A percentile compares a stretch with the other conserved stretches of the same genome.
phyloP scores from a whole-genome alignment of 129 eudicot species.

The Deinandra increscens region DNA sequence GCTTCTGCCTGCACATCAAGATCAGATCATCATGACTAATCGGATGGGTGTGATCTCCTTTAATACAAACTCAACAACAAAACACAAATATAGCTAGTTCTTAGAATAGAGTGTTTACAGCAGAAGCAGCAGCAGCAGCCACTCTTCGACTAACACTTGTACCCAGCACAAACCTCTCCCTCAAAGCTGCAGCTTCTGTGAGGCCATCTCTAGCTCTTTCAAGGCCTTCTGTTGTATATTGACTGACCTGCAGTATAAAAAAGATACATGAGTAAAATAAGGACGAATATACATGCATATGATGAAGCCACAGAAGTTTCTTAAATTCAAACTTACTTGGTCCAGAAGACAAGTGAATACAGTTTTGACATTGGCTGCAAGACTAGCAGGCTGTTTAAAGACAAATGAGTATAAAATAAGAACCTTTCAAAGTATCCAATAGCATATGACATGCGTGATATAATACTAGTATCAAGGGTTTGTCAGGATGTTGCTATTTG shows the following conservation, averaged over 20 bases:
- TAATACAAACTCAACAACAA: not conserved
- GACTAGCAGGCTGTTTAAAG: conserved; percentile 72
- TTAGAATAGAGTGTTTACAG: conserved; percentile 55
- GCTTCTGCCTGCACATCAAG: conserved; percentile 82
- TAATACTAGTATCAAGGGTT: not conserved
- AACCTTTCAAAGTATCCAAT: conserved; percentile 14
- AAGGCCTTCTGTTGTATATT: conserved; percentile 91
- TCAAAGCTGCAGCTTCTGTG: conserved; percentile 93
- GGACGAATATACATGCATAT: not conserved
- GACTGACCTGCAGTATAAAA: conserved; percentile 54
- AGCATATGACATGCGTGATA: conserved; percentile 11
- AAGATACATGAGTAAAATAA: conserved; percentile 2
- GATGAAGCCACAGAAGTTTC: conserved; percentile 14
- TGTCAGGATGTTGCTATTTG: not conserved
- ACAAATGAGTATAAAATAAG: conserved; percentile 24
- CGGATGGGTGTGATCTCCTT: not conserved
- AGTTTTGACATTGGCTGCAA: conserved; percentile 85
- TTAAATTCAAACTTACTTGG: conserved; percentile 62
- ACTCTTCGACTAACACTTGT: conserved; percentile 92
- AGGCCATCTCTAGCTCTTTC: conserved; percentile 95
- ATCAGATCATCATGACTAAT: conserved; percentile 22
- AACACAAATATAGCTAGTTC: conserved; percentile 7
- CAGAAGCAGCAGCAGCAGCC: conserved; percentile 99
- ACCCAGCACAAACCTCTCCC: conserved; percentile 95
- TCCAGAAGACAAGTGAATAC: conserved; percentile 91